Evolutionary conservation across 805 yeast species (phyloP), one percentile per base, ranked within the genome.

Genomic region (Pichia kluyveri): DNA sequence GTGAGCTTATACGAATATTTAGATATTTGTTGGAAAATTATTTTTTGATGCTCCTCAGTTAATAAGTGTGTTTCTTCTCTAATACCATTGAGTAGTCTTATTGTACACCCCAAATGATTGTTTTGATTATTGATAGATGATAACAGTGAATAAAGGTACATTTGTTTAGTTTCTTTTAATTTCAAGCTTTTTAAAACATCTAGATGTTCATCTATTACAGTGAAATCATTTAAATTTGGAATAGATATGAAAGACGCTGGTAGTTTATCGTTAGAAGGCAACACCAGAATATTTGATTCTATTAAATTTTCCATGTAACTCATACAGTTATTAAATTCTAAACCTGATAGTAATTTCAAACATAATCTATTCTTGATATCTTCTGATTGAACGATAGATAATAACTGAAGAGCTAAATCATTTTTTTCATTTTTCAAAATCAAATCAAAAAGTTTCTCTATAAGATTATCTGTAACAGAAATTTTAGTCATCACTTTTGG

Each of bases 1-100:
- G 57, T 50, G 2, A 58, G 39, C 32, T 61, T 63, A 27, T 44
- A 45, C 3, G 60, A 57, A 18, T 44, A 51, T 32, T 51, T 47
- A 0, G 55, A 43, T 3, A 57, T 43, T 17, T 45, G 48, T 40
- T 56, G 58, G 18, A 54, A 51, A 3, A 61, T 42, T 7, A 60
- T 40, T 26, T 51, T 49, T 36, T 52, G 54, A 34, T 57, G 55
- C 1, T 23, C 45, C 3, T 40, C 30, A 10, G 44, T 48, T 8
- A 63, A 23, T 8, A 45, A n/a, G 3, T 46, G 8, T n/a, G 37
- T 18, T 27, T 50, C 10, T 14, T 38, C 30, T 12, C 27, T 14
- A 8, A 60, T 27, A 34, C 38, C 51, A 8, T 45, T 48, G 2
- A 60, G 12, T 5, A 57, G 38, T 40, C 51, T 55, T 1, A 48